Percentiles rank a stretch among this genome's conserved stretches.
Conservation (phyloP, 2,329 filamentous ascomycete genomes). For the Botrytis fabae region DNA sequence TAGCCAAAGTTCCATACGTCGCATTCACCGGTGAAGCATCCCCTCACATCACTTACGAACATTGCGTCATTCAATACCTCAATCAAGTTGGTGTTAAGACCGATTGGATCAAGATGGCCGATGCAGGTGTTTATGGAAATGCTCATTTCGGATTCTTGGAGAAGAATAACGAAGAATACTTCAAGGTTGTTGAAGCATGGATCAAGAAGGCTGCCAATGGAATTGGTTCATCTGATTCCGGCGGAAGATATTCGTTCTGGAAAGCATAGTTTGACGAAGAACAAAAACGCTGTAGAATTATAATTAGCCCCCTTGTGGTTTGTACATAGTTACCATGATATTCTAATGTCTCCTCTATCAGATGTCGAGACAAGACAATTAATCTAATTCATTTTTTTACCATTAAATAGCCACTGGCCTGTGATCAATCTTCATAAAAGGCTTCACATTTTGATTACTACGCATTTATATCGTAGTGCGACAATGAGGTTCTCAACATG, state of each 20-base stretch:
- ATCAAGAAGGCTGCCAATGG: constrained; percentile 18
- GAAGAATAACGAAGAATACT: constrained; percentile 31
- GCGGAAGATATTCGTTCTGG: not conserved
- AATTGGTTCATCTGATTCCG: not conserved
- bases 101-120: constrained; percentile 31
- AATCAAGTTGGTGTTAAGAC: constrained; percentile 33
- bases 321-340: constrained; percentile 7
- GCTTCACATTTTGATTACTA: not conserved
- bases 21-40: constrained; percentile 40
- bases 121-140: constrained; percentile 30
- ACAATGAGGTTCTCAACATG: not conserved
- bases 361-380: not conserved
- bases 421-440: accelerated
- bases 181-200: constrained; percentile 30
- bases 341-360: not conserved
- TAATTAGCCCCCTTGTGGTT: not conserved
- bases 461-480: not conserved
- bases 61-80: constrained; percentile 38
- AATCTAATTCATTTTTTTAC: not conserved
- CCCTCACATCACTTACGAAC: constrained; percentile 40
- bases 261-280: not conserved
- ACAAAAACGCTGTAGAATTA: not conserved
- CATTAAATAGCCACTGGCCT: too few species aligned
- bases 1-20: constrained; percentile 39
- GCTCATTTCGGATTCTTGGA: constrained; percentile 34